Percentiles rank a stretch among this genome's conserved stretches.
Evolutionary conservation across 192 early-diverging fungal genomes (phyloP).

Genomic region (Paraglomus brasilianum): DNA sequence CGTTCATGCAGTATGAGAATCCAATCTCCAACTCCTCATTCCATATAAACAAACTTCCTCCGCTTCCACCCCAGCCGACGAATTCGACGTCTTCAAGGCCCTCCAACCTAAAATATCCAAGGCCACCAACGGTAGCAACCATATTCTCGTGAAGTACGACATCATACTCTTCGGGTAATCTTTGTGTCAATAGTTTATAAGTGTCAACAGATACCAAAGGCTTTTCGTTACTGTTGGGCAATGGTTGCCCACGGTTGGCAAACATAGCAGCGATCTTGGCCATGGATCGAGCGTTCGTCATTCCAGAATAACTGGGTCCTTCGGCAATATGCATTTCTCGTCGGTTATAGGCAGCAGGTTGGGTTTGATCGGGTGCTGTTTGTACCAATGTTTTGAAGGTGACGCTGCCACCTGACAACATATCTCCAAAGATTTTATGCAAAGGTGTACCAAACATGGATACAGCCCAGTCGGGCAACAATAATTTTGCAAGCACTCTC

Average conservation of each 20-base stretch:
- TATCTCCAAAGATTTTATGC: constrained; percentile 33
- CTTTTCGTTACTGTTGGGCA: constrained; percentile 24
- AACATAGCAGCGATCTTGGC: constrained; percentile 60
- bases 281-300: constrained; percentile 57
- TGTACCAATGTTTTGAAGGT: constrained; percentile 36
- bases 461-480: constrained; percentile 43
- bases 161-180: constrained; percentile 32
- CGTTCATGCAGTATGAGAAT: constrained; percentile 61
- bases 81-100: constrained; percentile 38
- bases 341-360: constrained; percentile 44
- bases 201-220: constrained; percentile 30
- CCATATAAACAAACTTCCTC: constrained; percentile 58
- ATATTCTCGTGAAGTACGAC: constrained; percentile 29
- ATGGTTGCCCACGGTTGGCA: constrained; percentile 54
- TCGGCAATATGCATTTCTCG: constrained; percentile 39
- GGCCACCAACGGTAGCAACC: constrained; percentile 44
- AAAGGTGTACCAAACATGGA: constrained; percentile 36
- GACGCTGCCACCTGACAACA: constrained; percentile 35
- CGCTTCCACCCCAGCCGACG: constrained; percentile 64
- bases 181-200: constrained; percentile 30
- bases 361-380: constrained; percentile 25
- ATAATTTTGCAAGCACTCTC: constrained; percentile 46
- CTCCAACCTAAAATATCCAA: constrained; percentile 22
- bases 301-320: constrained; percentile 50
- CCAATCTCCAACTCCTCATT: constrained; percentile 55